Evolutionary conservation across 164 flowering plant genomes (phyloP).

Genomic region (Sextonia rubra): DNA sequence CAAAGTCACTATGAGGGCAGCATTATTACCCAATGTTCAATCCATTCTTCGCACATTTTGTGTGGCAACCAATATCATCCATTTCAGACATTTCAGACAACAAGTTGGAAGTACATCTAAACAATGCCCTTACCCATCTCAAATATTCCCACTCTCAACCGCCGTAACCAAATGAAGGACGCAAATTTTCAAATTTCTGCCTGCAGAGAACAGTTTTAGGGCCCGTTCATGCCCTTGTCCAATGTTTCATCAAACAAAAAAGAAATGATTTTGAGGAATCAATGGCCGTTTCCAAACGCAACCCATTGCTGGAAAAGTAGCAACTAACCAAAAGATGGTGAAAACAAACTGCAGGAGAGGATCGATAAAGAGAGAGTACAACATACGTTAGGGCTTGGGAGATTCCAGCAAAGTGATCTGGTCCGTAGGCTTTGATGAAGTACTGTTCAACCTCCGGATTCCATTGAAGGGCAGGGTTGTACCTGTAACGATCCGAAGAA

Average conservation of each 20-base stretch:
- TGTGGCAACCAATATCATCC: neutral
- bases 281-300: neutral
- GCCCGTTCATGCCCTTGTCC: neutral
- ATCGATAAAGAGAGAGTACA: neutral
- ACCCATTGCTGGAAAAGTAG: neutral
- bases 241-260: no score
- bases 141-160: neutral
- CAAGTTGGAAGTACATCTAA: neutral
- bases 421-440: conserved; percentile 75
- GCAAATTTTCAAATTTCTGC: neutral
- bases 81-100: neutral
- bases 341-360: neutral
- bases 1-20: neutral
- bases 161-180: neutral
- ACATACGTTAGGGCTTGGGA: conserved; percentile 71
- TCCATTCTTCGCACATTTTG: neutral
- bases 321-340: neutral
- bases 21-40: neutral
- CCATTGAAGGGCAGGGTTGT: conserved; percentile 63
- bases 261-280: neutral
- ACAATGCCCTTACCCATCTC: neutral
- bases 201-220: neutral
- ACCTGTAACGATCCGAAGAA: conserved; percentile 54
- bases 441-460: conserved; percentile 69
- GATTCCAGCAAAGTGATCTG: conserved; percentile 60